Base-by-base conservation (phyloP, 148 eudicot species). In the Mesembryanthemum crystallinum region DNA sequence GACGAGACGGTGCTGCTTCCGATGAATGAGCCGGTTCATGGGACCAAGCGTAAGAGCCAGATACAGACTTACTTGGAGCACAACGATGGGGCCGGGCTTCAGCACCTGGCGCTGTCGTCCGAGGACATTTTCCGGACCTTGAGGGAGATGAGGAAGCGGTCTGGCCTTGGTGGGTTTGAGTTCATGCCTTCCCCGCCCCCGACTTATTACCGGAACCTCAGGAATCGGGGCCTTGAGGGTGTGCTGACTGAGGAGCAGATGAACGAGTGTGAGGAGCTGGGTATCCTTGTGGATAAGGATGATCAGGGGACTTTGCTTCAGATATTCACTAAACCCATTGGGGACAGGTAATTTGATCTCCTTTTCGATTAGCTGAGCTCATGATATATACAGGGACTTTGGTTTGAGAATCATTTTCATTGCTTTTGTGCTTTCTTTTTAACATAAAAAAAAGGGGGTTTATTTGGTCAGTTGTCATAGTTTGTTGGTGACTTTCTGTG, bases 161-260 rank as follows among this genome's bases (percentile, higher is more conserved):
- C 88, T 63, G 79, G 81, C 8, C 29, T 92, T 21, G 97, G 98
- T 18, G 97, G 97, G 49, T 95, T 95, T 47, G 98, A 95, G 87
- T 95, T 95, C 76, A 92, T 95, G 98, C 98, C 98, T 15, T 59
- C 92, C 27, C 98, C 98, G 6, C 98, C 98, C 0, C 91, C 91
- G 28, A 95, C 94, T 15, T 95, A 95, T 78, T 95, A 95, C 67
- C 79, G 68, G 82, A 90, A 90, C 52, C 37, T 95, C 82, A 92
- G 87, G 88, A 79, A 64, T 21, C 76, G 98, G 74, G 92, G 14
- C 13, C 14, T 52, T 4, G 91, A 83, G 3, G 94, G 83, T 82
- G 92, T 92, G 43, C 54, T 95, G 76, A 92, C 65, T 28, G 92
- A 90, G 73, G 92, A 88, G 70, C 94, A 95, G 88, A 92, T 95